A percentile compares a stretch with the other conserved stretches of the same genome.
These are phyloP conservation scores for Citeromyces hawaiiensis DNA, from an alignment of 1,139 yeast species.

Conservation along the genomic window DNA sequence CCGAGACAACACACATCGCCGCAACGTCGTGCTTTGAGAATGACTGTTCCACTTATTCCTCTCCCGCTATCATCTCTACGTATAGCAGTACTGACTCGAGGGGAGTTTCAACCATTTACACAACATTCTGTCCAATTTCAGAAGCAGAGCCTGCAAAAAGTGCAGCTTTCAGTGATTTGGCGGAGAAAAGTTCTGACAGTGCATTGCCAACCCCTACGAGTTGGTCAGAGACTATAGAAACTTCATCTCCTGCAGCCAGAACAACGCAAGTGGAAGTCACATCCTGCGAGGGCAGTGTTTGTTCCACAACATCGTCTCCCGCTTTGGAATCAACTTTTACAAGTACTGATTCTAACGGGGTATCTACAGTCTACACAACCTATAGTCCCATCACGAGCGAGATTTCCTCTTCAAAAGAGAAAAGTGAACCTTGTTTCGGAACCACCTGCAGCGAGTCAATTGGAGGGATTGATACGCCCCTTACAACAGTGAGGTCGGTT, in stretches of 20 bases:
- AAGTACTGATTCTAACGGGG: slow-evolving; percentile 20
- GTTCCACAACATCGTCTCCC: slow-evolving; percentile 19
- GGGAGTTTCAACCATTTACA: slow-evolving; percentile 29
- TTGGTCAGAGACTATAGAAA: slow-evolving; percentile 1
- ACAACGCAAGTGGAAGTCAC: slow-evolving; percentile 19
- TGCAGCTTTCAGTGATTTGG: too few species aligned
- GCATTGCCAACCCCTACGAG: slow-evolving; percentile 10
- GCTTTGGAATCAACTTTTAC: slow-evolving; percentile 22
- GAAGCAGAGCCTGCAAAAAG: too few species aligned
- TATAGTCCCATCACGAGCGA: slow-evolving; percentile 22
- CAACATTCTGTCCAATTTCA: slow-evolving; percentile 30
- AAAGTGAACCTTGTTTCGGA: slow-evolving; percentile 6
- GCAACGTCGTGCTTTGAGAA: slow-evolving; percentile 23
- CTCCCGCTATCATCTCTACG: slow-evolving; percentile 21
- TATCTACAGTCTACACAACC: slow-evolving; percentile 32
- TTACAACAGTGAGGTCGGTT: not conserved
- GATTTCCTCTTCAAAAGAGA: slow-evolving; percentile 4
- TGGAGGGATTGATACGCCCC: not conserved
- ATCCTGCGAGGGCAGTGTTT: slow-evolving; percentile 21
- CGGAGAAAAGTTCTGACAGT: not conserved
- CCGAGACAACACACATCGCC: slow-evolving; percentile 13
- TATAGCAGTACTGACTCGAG: slow-evolving; percentile 18
- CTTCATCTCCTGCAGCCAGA: slow-evolving; percentile 5
- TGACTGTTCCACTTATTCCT: slow-evolving; percentile 19
- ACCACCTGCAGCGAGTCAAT: not conserved